Conservation (phyloP, 257 asterid species). For the Phtheirospermum japonicum region DNA sequence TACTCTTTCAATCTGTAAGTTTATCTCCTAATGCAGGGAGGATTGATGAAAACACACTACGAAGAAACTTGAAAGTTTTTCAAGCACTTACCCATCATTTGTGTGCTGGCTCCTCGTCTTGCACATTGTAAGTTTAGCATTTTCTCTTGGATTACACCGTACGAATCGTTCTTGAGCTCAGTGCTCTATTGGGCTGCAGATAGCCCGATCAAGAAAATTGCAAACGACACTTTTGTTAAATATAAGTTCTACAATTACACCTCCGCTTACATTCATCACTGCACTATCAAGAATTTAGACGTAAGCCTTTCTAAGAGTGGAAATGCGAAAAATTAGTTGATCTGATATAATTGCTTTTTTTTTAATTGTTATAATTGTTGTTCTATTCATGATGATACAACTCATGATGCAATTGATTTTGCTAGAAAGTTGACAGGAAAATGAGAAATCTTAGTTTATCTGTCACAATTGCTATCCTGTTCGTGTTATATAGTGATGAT, state of each 20-base stretch:
- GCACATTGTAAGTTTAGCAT: not conserved
- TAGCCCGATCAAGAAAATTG: constrained; percentile 29
- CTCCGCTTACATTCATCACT: constrained; percentile 71
- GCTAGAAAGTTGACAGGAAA: no score
- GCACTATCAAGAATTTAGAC: constrained; percentile 47
- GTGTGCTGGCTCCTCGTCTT: no score
- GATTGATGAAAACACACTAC: constrained; percentile 1
- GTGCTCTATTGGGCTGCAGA: constrained; percentile 50
- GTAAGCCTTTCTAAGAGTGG: constrained; percentile 16
- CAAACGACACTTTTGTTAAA: constrained; percentile 32
- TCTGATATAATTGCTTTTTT: no score
- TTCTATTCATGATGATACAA: no score
- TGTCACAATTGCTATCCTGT: no score
- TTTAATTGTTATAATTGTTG: no score
- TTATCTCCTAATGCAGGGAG: not conserved
- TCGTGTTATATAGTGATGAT: no score
- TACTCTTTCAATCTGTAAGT: not conserved
- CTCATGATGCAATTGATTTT: no score
- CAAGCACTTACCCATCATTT: not conserved
- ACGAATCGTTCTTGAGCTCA: constrained; percentile 47
- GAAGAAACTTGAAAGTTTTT: constrained; percentile 1
- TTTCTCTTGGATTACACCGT: constrained; percentile 57
- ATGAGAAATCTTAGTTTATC: no score
- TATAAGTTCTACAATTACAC: constrained; percentile 57
- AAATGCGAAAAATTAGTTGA: no score